Evolutionary conservation across 1,284 basidiomycete genomes (phyloP).

Genomic region (Puccinia coronata): DNA sequence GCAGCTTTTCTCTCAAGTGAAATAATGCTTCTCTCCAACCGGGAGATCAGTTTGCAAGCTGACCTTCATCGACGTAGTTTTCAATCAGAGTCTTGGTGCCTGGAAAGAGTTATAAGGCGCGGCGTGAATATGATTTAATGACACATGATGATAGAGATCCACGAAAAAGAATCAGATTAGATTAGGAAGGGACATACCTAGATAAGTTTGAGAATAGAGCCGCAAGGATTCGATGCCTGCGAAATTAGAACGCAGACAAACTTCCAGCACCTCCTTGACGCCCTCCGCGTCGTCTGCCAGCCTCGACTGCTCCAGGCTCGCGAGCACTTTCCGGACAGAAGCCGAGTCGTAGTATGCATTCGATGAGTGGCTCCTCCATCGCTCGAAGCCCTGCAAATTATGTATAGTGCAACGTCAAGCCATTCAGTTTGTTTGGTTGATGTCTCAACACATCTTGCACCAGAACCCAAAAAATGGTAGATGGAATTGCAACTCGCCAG

Average conservation of each 20-base stretch:
- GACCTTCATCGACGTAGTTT: slow-evolving; percentile 78
- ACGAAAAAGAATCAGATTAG: background rate
- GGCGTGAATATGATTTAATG: background rate
- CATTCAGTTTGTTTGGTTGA: too few species aligned
- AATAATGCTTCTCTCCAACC: background rate
- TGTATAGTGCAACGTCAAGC: background rate
- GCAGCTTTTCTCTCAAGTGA: background rate
- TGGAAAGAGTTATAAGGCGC: background rate
- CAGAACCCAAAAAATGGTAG: background rate
- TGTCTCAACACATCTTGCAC: background rate
- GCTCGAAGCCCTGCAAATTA: slow-evolving; percentile 66
- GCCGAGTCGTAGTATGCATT: slow-evolving; percentile 87
- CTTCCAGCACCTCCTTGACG: slow-evolving; percentile 84
- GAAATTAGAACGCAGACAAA: slow-evolving; percentile 90
- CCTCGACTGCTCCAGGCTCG: slow-evolving; percentile 67
- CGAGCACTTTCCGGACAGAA: slow-evolving; percentile 73
- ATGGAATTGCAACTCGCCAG: slow-evolving; percentile 18
- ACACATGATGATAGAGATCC: background rate
- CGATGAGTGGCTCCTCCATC: slow-evolving; percentile 81
- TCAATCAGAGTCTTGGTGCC: slow-evolving; percentile 50
- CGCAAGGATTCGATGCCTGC: slow-evolving; percentile 88
- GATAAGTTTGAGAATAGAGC: slow-evolving; percentile 79
- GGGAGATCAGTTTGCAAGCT: slow-evolving; percentile 62
- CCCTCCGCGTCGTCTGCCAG: slow-evolving; percentile 77
- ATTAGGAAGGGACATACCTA: slow-evolving; percentile 36